Evolutionary conservation across 176 grass and related monocot genomes (phyloP).

Genomic region (Cenchrus purpureus): DNA sequence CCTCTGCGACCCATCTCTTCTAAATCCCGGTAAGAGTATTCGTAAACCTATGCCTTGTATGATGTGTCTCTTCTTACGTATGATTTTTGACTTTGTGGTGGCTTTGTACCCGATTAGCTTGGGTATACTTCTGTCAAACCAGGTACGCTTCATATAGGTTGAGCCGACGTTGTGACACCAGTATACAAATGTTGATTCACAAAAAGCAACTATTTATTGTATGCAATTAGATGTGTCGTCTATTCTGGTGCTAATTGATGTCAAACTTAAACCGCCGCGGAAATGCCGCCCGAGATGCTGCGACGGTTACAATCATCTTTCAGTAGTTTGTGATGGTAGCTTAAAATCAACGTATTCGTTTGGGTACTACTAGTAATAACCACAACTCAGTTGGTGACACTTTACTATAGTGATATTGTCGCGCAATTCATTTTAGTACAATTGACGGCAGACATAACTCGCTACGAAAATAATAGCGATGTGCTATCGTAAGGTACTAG

Average conservation of each 20-base stretch:
- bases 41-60: neutral
- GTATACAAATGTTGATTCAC: too few relatives aligned
- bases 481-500: too few relatives aligned
- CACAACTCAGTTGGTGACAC: too few relatives aligned
- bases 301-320: neutral
- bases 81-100: too few relatives aligned
- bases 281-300: neutral
- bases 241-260: neutral
- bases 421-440: too few relatives aligned
- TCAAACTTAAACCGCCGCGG: neutral
- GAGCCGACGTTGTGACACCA: too few relatives aligned
- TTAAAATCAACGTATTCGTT: neutral
- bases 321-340: neutral
- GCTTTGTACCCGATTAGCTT: too few relatives aligned
- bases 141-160: neutral
- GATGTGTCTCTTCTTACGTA: neutral
- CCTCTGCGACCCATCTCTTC: neutral
- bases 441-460: too few relatives aligned
- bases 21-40: too few relatives aligned
- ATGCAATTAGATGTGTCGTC: neutral
- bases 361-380: too few relatives aligned
- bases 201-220: neutral
- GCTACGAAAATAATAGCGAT: too few relatives aligned
- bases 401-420: too few relatives aligned
- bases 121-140: neutral